These are phyloP conservation scores for Mycena maculata DNA, from an alignment of 768 basidiomycete species.

Conservation along the genomic window DNA sequence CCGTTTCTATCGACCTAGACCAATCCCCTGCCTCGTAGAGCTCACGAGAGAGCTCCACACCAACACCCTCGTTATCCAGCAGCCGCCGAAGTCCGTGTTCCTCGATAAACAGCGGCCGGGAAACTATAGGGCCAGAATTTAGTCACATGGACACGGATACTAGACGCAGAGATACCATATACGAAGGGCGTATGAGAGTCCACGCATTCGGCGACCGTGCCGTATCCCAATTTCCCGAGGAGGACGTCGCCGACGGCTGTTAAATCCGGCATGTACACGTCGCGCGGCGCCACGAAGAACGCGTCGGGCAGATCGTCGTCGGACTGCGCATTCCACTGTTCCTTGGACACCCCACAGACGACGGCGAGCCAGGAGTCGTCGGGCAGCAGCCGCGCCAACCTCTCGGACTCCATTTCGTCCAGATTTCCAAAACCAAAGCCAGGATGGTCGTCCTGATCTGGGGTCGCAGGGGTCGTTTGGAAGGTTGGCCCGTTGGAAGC, in stretches of 20 bases:
- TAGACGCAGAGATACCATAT: conserved; percentile 67
- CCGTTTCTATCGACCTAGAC: conserved; percentile 68
- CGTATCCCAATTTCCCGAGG: conserved; percentile 86
- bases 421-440: conserved; percentile 30
- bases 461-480: conserved; percentile 52
- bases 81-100: conserved; percentile 80
- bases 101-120: conserved; percentile 83
- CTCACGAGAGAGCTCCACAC: conserved; percentile 72
- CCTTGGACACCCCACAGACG: conserved; percentile 79
- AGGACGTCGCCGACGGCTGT: conserved; percentile 80
- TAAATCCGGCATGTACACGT: conserved; percentile 87
- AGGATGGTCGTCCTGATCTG: conserved; percentile 33
- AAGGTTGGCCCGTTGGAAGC: conserved; percentile 27
- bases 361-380: conserved; percentile 81
- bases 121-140: conserved; percentile 55
- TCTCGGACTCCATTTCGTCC: conserved; percentile 30
- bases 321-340: conserved; percentile 56
- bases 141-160: neutral
- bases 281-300: conserved; percentile 80
- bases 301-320: conserved; percentile 65
- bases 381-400: conserved; percentile 63
- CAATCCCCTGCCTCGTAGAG: conserved; percentile 81
- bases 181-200: conserved; percentile 83
- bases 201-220: conserved; percentile 83
- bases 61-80: conserved; percentile 72